Evolutionary conservation across 441 rosid species (phyloP), one percentile per base, ranked within the genome.

Genomic region (Gossypium schwendimanii): DNA sequence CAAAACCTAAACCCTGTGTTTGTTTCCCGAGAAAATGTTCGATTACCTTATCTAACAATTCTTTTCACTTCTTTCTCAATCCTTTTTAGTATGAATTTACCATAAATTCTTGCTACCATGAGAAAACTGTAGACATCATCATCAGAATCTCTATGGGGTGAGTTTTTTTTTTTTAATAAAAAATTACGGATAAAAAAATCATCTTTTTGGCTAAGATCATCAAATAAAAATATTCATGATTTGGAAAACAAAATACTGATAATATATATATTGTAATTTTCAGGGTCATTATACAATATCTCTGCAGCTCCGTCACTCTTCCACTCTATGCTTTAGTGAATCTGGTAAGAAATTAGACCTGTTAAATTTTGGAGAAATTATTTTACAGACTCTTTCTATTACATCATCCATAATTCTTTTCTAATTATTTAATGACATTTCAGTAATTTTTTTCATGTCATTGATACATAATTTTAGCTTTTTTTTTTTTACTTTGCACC

Each of bases 281-380:
- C 89, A 94, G 97, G 89, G 86, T 89, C 31, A 1, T 92, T 55
- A 84, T 89, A 75, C 98, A 94, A 73, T 77, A 92, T 63, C 31
- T 92, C 31, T 94, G 98, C 89, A 94, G 98, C 14, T 44, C 10
- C 14, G 49, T 44, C 14, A 44, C 49, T 11, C n/a, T 44, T 44
- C 49, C 49, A 0, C 49, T 44, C 14, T 44, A 44, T 44, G 49
- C 98, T 41, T 72, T 94, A 18, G 97, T 94, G 63, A 94, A 95
- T 17, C 97, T 85, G 89, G 94, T 93, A 58, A 79, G 74, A 6
- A 60, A 8, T 47, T 47, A 47, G 7, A 47, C 6, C 53, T 0
- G 5, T 26, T 0, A 0, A 26, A 26, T 26, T 26, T 26, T 1
- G 0, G 2, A 6, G 0, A 39, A 28, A 4, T 4, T 4, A 28